Conservation (phyloP, 2,329 filamentous ascomycete species). For the Cytospora piceicola region DNA sequence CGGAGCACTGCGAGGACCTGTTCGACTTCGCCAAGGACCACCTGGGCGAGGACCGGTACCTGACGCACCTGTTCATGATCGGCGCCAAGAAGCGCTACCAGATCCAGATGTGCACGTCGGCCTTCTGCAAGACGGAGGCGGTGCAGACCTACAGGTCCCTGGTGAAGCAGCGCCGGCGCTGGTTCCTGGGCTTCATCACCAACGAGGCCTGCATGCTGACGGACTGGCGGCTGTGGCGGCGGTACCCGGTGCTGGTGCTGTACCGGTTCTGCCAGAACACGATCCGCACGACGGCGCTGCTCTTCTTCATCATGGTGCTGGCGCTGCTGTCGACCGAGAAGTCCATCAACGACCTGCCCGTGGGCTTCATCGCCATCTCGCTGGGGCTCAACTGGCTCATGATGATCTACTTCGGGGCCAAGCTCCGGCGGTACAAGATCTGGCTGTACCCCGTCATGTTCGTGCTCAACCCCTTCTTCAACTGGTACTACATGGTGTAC, state of each 20-base stretch:
- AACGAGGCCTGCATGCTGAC: constrained; percentile 99
- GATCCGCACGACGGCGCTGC: constrained; percentile 87
- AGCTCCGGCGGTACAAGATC: constrained; percentile 87
- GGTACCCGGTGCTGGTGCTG: constrained; percentile 83
- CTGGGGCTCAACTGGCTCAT: constrained; percentile 91
- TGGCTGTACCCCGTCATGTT: constrained; percentile 98
- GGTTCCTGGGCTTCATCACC: constrained; percentile 97
- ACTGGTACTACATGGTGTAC: constrained; percentile 98
- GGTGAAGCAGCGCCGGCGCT: constrained; percentile 90
- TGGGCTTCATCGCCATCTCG: constrained; percentile 92
- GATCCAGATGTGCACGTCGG: constrained; percentile 96
- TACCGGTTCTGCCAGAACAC: constrained; percentile 96
- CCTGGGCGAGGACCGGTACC: constrained; percentile 92
- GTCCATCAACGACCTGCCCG: constrained; percentile 75
- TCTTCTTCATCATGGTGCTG: constrained; percentile 93
- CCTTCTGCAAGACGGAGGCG: constrained; percentile 97
- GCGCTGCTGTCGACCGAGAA: constrained; percentile 85
- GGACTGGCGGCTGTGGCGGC: constrained; percentile 86
- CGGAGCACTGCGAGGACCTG: constrained; percentile 90
- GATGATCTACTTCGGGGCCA: constrained; percentile 94
- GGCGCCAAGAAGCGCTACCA: constrained; percentile 91
- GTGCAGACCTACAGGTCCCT: constrained; percentile 86
- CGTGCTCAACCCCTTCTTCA: constrained; percentile 92
- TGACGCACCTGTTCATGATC: constrained; percentile 99
- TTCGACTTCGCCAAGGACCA: constrained; percentile 98